Conservation (phyloP, 257 asterid species). For the Ophiorrhiza pumila region DNA sequence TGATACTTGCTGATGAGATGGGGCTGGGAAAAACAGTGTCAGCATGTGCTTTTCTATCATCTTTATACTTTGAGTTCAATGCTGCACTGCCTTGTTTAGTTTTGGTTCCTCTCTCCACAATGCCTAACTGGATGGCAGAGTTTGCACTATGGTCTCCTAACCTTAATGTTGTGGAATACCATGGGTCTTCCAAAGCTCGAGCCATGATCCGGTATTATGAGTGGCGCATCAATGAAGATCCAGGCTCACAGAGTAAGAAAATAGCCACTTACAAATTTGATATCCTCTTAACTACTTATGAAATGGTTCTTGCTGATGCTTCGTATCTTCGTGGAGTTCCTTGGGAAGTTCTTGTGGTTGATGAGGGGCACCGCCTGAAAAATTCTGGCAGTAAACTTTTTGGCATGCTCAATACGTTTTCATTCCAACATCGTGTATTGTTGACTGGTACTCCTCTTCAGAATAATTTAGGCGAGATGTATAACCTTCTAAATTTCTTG, state of each 20-base stretch:
- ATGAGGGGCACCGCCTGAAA: constrained; percentile 98
- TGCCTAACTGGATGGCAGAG: constrained; percentile 99
- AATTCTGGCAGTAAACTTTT: constrained; percentile 86
- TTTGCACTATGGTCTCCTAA: constrained; percentile 92
- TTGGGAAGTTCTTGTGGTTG: constrained; percentile 99
- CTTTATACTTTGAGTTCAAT: constrained; percentile 77
- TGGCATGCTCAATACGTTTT: constrained; percentile 77
- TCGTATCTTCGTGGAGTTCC: constrained; percentile 81
- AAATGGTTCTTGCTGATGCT: constrained; percentile 92
- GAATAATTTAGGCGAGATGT: constrained; percentile 98
- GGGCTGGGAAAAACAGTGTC: constrained; percentile 98
- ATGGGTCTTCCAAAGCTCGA: constrained; percentile 81
- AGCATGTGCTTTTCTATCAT: constrained; percentile 87
- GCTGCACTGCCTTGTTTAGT: constrained; percentile 83
- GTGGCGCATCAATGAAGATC: constrained; percentile 68
- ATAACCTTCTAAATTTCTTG: constrained; percentile 82
- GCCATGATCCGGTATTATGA: constrained; percentile 83
- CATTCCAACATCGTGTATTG: constrained; percentile 88
- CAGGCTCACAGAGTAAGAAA: constrained; percentile 42
- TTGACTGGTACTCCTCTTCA: constrained; percentile 98
- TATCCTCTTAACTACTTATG: constrained; percentile 91
- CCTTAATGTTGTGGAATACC: constrained; percentile 93
- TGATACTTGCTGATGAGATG: constrained; percentile 99
- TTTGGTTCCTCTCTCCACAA: constrained; percentile 95
- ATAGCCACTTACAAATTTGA: constrained; percentile 69